Evolutionary conservation across 352 stramenopile species (phyloP), one percentile per base, ranked within the genome.

Genomic region (Globisporangium sylvaticum): DNA sequence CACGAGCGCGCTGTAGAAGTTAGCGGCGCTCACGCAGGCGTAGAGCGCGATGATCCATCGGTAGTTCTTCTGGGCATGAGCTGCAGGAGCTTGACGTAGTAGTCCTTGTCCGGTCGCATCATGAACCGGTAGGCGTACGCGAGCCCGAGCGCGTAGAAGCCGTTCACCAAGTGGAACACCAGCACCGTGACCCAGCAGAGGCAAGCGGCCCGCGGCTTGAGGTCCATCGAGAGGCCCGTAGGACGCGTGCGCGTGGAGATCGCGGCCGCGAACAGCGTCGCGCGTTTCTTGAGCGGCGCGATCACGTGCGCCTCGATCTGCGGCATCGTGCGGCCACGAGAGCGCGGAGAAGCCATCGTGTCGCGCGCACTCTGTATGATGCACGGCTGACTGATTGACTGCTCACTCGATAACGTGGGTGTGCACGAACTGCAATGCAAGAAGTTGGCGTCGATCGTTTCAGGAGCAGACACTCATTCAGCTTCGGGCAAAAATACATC

Each of bases 71-170:
- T 68, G 58, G 29, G 58, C 59, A 68, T 68, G 34, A 68, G 24
- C 18, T 68, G 58, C 27, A 70, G 34, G 12, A 70, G 22, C 31
- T 62, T 58, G 48, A 61, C 65, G 50, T 70, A 67, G 58, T 68
- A 67, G 27, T 42, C 24, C 44, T 63, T 68, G 22, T 55, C 29
- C 15, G 58, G 58, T 8, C 42, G 27, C 34, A 9, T 39, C 22
- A 70, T 18, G 60, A 50, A 68, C 10, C 15, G 24, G 29, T 70
- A 70, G 56, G 67, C 44, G 18, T 57, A 70, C 32, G 58, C 65
- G 32, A 70, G 65, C 3, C 25, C 39, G 32, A 65, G 25, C 27
- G 58, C 53, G 50, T 70, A 70, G 20, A 54, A 10, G n/a, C 27
- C 58, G 60, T 68, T 70, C 44, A 62, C 48, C 12, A 48, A 20